Conservation (phyloP, 164 flowering plant genomes). For the Liriodendron chinense region DNA sequence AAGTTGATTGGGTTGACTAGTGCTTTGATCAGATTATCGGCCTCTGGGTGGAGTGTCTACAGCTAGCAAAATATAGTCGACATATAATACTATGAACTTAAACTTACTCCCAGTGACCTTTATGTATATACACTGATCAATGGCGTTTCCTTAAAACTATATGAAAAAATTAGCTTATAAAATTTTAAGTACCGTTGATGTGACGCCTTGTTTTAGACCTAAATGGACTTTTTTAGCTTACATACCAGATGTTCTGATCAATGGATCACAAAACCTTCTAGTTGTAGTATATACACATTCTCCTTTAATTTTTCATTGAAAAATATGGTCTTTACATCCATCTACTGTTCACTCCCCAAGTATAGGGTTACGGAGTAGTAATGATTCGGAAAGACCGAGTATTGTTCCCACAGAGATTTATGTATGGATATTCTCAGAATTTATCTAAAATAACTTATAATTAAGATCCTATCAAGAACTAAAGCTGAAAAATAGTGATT, state of each 20-base stretch:
- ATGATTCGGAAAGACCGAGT: too few species aligned
- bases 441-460: too few species aligned
- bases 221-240: not conserved
- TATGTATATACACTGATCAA: not conserved
- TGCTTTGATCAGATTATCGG: too few species aligned
- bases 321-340: not conserved
- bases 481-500: too few species aligned
- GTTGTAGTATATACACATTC: not conserved
- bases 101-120: not conserved
- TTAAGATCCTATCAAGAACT: too few species aligned
- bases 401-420: too few species aligned
- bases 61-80: not conserved
- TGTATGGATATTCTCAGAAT: too few species aligned
- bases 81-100: not conserved
- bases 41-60: too few species aligned
- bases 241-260: not conserved
- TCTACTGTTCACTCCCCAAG: too few species aligned
- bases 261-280: not conserved
- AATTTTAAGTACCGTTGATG: not conserved
- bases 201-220: not conserved
- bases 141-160: not conserved
- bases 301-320: not conserved
- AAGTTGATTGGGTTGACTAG: conserved; percentile 1
- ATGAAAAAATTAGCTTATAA: not conserved
- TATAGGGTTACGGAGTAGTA: too few species aligned